Evolutionary conservation across 1,139 yeast species (phyloP), one percentile per base, ranked within the genome.

Genomic region (Sugiyamaella novakii): DNA sequence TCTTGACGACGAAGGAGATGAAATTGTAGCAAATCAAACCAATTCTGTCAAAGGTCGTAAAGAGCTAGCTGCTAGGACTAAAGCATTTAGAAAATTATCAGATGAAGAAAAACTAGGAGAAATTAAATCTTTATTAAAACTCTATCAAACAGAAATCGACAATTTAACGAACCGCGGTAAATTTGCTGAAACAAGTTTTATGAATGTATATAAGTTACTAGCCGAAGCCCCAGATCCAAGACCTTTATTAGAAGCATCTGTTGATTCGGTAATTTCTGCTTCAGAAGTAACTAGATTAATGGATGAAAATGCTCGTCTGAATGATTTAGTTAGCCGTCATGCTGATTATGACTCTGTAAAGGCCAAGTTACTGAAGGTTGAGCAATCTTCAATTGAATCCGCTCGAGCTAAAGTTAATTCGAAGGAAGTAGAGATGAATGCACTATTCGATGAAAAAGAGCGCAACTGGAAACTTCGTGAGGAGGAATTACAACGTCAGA

Each of bases 201-300:
- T 89, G 66, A 82, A 82, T 18, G 73, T 87, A 22, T 91, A 91
- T 70, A 74, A 89, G 51, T 72, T 80, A 21, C 71, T 92, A 11
- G 87, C 89, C 1, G 96, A 91, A 62, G 92, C 95, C 0, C 97
- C 98, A 0, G 97, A 92, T 68, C 98, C 98, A 2, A 78, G 77
- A 53, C 95, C 96, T 2, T 68, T 91, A 41, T 70, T 91, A 50
- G 88, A 86, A 59, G 77, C 80, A 30, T 80, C 94, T 2, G 67
- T 86, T 28, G 87, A 84, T 49, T 79, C 87, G 2, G 82, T 85
- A n/a, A 67, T 76, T 10, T 78, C 79, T 29, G 74, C 78, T 1
- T 73, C 78, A 11, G 89, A 87, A 50, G 69, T 78, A 2, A 77
- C 76, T 1, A 68, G 69, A 10, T 67, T 85, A 46, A 74, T 76